phyloP scores from a whole-genome alignment of 106 monocot genomes.

The Apostasia ramifera region DNA sequence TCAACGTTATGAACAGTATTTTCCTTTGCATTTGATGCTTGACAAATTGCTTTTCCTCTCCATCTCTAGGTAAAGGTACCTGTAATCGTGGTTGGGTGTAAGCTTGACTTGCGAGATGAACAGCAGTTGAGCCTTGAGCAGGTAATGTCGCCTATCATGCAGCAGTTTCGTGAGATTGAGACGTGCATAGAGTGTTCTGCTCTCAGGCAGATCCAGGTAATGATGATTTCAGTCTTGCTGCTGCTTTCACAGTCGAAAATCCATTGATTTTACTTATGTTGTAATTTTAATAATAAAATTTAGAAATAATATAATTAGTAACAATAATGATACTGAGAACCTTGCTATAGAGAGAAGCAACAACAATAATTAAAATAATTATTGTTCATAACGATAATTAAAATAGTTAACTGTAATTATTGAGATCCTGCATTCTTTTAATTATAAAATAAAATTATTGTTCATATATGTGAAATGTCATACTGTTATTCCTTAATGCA shows the following conservation, averaged over 20 bases:
- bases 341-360: no score
- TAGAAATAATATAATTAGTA: no score
- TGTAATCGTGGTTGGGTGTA: constrained; percentile 87
- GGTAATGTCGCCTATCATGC: constrained; percentile 95
- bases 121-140: constrained; percentile 80
- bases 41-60: neutral
- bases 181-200: constrained; percentile 96
- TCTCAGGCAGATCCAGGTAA: constrained; percentile 88
- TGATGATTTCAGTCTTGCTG: neutral
- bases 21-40: neutral
- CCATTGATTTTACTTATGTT: no score
- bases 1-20: neutral
- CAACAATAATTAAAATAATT: no score
- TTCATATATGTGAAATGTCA: no score
- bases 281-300: no score
- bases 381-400: no score
- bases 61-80: constrained; percentile 68
- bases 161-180: constrained; percentile 87
- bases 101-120: constrained; percentile 84
- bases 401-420: no score
- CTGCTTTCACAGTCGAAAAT: neutral
- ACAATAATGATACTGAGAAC: no score
- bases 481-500: constrained; percentile 11
- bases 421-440: no score
- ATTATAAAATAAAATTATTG: no score